Evolutionary conservation across 495 filamentous ascomycete genomes (phyloP).

Genomic region (Penicillium cinerascens): DNA sequence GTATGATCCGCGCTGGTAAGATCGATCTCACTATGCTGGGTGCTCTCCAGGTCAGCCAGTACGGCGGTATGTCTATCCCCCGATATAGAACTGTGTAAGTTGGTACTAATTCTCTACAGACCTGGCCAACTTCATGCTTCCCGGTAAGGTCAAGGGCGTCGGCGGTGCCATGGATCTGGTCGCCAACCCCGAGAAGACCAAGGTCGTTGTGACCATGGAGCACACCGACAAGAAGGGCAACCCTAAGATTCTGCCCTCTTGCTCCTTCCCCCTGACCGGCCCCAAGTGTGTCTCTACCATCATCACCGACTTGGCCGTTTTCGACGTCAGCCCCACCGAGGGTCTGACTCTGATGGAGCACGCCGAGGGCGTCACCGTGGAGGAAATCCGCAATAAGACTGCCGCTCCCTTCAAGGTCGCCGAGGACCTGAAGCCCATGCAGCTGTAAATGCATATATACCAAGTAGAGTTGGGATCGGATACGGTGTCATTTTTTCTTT

Average conservation of each 20-base stretch:
- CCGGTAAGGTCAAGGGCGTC: conserved; percentile 91
- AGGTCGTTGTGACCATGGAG: conserved; percentile 88
- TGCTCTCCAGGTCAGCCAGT: conserved; percentile 81
- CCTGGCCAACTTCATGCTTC: conserved; percentile 62
- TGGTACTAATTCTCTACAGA: conserved; percentile 17
- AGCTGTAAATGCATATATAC: conserved; percentile 1
- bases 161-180: conserved; percentile 92
- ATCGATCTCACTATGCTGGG: conserved; percentile 88
- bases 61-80: conserved; percentile 56
- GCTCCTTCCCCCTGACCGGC: conserved; percentile 82
- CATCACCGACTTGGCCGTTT: conserved; percentile 85
- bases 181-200: conserved; percentile 74
- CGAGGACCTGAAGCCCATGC: conserved; percentile 70
- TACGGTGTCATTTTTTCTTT: conserved; percentile 6
- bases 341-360: conserved; percentile 79
- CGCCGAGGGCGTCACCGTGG: conserved; percentile 76
- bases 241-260: conserved; percentile 75
- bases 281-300: conserved; percentile 78
- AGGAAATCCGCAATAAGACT: conserved; percentile 84
- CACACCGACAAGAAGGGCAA: conserved; percentile 87
- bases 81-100: not conserved
- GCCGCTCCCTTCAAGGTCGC: conserved; percentile 78
- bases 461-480: conserved; percentile 10
- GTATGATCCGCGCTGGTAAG: conserved; percentile 86
- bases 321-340: conserved; percentile 75